phyloP scores from a whole-genome alignment of 495 filamentous ascomycete species.

The Letharia columbiana region DNA sequence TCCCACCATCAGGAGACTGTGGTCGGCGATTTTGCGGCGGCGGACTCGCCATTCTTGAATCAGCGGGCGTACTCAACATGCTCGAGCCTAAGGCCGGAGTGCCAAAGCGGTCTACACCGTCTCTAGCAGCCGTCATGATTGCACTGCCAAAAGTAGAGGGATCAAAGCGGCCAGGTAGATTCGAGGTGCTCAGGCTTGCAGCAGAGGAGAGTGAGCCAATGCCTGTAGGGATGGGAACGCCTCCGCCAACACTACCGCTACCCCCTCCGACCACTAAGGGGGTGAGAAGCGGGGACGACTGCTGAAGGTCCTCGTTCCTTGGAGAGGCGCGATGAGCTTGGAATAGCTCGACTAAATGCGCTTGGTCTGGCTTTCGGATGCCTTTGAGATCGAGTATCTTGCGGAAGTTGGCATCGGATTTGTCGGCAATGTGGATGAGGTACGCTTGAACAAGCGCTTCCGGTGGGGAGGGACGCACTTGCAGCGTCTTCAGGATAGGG shows the following conservation, averaged over 20 bases:
- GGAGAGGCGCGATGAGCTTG: slow-evolving; percentile 58
- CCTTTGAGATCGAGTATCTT: slow-evolving; percentile 94
- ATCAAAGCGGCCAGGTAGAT: slow-evolving; percentile 56
- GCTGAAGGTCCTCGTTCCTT: slow-evolving; percentile 43
- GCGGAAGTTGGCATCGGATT: slow-evolving; percentile 86
- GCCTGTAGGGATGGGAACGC: slow-evolving; percentile 27
- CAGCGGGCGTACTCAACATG: slow-evolving; percentile 21
- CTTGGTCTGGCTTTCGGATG: slow-evolving; percentile 69
- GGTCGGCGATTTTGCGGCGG: slow-evolving; percentile 21
- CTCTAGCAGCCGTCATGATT: slow-evolving; percentile 74
- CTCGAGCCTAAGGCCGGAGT: slow-evolving; percentile 43
- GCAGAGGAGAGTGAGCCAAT: slow-evolving; percentile 34
- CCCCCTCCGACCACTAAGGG: slow-evolving; percentile 43
- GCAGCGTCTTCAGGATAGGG: slow-evolving; percentile 88
- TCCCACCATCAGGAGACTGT: slow-evolving; percentile 27
- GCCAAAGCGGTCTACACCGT: slow-evolving; percentile 82
- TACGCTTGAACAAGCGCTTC: slow-evolving; percentile 97
- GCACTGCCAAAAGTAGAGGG: slow-evolving; percentile 60
- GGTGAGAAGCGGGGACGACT: slow-evolving; percentile 52
- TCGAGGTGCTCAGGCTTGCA: slow-evolving; percentile 37
- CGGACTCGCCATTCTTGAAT: slow-evolving; percentile 24
- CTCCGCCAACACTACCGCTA: slow-evolving; percentile 20
- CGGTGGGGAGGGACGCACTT: slow-evolving; percentile 82
- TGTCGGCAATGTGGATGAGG: slow-evolving; percentile 85
- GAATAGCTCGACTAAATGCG: slow-evolving; percentile 80